Percentiles rank a stretch among this genome's conserved stretches.
These are phyloP conservation scores for Penicillium paxilli DNA, from an alignment of 495 filamentous ascomycete genomes.

Conservation along the genomic window DNA sequence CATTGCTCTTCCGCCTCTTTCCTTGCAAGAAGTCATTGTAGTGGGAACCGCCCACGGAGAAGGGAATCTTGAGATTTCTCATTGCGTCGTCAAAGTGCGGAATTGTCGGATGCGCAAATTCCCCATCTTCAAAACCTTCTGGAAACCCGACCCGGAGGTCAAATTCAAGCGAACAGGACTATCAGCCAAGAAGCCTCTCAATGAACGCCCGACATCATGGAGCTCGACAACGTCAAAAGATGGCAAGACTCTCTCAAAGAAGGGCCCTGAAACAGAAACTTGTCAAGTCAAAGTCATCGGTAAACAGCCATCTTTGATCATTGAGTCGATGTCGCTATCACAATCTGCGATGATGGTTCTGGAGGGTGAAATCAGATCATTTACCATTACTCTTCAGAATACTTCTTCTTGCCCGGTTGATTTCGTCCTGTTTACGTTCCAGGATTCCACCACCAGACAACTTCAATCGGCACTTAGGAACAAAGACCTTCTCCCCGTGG, in stretches of 20 bases:
- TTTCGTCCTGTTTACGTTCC: slow-evolving; percentile 81
- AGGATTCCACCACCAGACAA: slow-evolving; percentile 79
- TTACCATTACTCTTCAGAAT: slow-evolving; percentile 80
- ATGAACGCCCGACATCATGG: slow-evolving; percentile 56
- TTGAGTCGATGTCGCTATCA: slow-evolving; percentile 74
- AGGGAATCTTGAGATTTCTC: slow-evolving; percentile 71
- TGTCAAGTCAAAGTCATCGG: slow-evolving; percentile 68
- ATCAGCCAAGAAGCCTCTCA: slow-evolving; percentile 53
- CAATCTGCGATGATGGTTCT: slow-evolving; percentile 90
- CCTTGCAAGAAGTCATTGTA: slow-evolving; percentile 75
- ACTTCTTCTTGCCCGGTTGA: slow-evolving; percentile 75
- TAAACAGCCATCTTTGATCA: slow-evolving; percentile 70
- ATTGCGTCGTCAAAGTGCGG: slow-evolving; percentile 75
- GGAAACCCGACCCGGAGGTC: slow-evolving; percentile 65
- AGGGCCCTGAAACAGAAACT: slow-evolving; percentile 34
- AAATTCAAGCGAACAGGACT: slow-evolving; percentile 78
- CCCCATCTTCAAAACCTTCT: slow-evolving; percentile 75
- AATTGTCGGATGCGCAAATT: slow-evolving; percentile 82
- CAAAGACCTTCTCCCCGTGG: slow-evolving; percentile 71
- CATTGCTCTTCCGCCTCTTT: slow-evolving; percentile 73
- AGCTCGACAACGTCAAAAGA: slow-evolving; percentile 49
- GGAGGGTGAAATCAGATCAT: slow-evolving; percentile 77
- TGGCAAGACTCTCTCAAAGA: slow-evolving; percentile 36
- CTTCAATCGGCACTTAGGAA: slow-evolving; percentile 72
- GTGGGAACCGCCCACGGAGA: slow-evolving; percentile 62